Percentiles rank a stretch among this genome's conserved stretches.
Evolutionary conservation across 805 yeast genomes (phyloP).

Genomic region (Kazachstania viticola): DNA sequence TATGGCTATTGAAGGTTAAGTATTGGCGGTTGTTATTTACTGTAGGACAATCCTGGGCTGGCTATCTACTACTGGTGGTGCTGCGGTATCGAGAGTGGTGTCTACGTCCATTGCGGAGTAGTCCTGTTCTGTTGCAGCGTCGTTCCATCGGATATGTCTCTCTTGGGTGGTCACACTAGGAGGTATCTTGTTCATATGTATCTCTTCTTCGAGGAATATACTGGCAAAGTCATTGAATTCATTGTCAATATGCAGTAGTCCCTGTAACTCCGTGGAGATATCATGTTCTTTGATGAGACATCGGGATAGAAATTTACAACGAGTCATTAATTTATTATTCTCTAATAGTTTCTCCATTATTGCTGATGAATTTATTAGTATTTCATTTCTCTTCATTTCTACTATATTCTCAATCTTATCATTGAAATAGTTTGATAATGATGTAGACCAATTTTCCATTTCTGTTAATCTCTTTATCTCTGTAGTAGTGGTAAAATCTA

Average conservation of each 20-base stretch:
- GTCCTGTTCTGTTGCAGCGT: too few relatives aligned
- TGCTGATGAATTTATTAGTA: slow-evolving; percentile 44
- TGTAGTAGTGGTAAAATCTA: slow-evolving; percentile 33
- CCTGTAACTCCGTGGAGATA: slow-evolving; percentile 14
- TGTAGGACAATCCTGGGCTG: too few relatives aligned
- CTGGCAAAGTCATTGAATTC: slow-evolving; percentile 28
- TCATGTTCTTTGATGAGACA: slow-evolving; percentile 14
- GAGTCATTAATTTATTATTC: slow-evolving; percentile 16
- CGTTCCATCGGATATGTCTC: too few relatives aligned
- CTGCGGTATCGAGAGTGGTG: too few relatives aligned
- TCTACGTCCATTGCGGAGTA: too few relatives aligned
- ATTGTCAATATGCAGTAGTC: slow-evolving; percentile 24
- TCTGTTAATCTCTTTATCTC: slow-evolving; percentile 38
- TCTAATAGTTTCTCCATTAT: slow-evolving; percentile 38
- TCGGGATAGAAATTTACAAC: slow-evolving; percentile 16
- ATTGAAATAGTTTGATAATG: slow-evolving; percentile 33
- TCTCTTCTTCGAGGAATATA: slow-evolving; percentile 1
- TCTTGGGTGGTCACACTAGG: too few relatives aligned
- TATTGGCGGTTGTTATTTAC: too few relatives aligned
- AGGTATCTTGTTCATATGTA: too few relatives aligned
- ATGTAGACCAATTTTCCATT: slow-evolving; percentile 43
- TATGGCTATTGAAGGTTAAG: too few relatives aligned
- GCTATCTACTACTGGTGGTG: too few relatives aligned
- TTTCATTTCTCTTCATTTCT: slow-evolving; percentile 40
- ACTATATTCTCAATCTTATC: slow-evolving; percentile 32